Evolutionary conservation across 345 rosid species (phyloP), one percentile per base, ranked within the genome.

Genomic region (Mallotus nudiflorus): DNA sequence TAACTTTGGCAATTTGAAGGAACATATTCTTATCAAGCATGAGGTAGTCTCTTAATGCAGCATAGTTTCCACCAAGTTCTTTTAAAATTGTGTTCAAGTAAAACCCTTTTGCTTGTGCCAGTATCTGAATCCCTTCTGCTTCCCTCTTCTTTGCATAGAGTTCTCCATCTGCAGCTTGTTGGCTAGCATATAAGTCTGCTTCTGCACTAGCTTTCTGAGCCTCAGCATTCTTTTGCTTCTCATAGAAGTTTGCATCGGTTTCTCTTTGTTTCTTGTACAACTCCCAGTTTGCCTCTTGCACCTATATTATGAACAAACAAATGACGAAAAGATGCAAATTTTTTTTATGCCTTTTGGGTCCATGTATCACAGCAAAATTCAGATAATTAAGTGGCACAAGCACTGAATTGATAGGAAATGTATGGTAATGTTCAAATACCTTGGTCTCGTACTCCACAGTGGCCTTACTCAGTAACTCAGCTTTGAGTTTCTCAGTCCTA

Each of bases 241-340:
- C 49, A 10, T 70, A 59, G 11, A 70, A 40, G 19, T 27, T 53
- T 37, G 68, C 75, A 40, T 71, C 75, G 9, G 54, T 53, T 25
- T 19, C 62, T 42, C 58, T 71, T 63, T 72, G 75, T 45, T 72
- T 72, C 65, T 65, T 33, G 64, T 72, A 72, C 33, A 72, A 44
- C 35, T 65, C 70, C 76, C 69, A 65, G 52, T 72, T 72, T 35
- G 76, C 70, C 42, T 72, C 75, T 72, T 65, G 75, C 28, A 55
- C 75, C 76, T 72, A 46, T 59, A 8, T 25, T 22, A 50, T n/a
- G 14, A n/a, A 18, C 63, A 59, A 14, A 44, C 15, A 9, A 14
- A 25, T 31, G 56, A 46, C n/a, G 11, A 25, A 25, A 1, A 1
- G 3, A 16, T 46, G 6, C 56, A 65, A 27, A 7, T 46, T 18